Conservation (phyloP, 2,329 filamentous ascomycete species). For the Chaetoscypha palmicola region DNA sequence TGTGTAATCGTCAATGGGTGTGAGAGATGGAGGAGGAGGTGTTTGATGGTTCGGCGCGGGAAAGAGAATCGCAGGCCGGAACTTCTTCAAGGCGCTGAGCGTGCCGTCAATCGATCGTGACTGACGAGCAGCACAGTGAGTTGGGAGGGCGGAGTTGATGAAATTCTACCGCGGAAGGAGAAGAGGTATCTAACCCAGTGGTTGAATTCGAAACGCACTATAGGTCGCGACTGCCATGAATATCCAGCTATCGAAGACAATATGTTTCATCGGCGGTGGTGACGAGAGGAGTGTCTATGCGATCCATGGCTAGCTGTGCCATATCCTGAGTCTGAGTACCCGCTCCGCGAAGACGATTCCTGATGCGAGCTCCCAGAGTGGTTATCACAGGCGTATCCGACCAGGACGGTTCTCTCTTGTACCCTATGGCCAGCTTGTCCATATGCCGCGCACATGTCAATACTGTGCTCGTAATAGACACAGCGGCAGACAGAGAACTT, state of each 20-base stretch:
- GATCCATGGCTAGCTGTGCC: conserved; percentile 28
- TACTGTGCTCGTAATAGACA: conserved; percentile 59
- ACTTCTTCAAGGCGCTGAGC: conserved; percentile 24
- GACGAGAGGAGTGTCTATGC: conserved; percentile 22
- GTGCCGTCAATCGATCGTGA: conserved; percentile 24
- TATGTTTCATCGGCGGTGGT: conserved; percentile 30
- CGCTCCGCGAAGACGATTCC: conserved; percentile 18
- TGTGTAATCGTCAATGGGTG: conserved; percentile 7
- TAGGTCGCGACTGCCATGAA: conserved; percentile 29
- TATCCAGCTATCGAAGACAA: conserved; percentile 31
- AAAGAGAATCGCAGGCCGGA: too few species aligned
- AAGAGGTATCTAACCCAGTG: conserved; percentile 29
- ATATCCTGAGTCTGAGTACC: conserved; percentile 31
- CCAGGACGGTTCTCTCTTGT: conserved; percentile 61
- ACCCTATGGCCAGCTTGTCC: conserved; percentile 56
- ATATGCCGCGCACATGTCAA: conserved; percentile 60
- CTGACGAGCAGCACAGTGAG: conserved; percentile 29
- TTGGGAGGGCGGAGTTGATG: conserved; percentile 27
- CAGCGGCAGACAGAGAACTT: conserved; percentile 64
- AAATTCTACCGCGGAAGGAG: conserved; percentile 27
- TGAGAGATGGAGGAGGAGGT: conserved; percentile 7
- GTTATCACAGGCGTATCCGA: conserved; percentile 56
- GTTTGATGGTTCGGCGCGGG: background rate
- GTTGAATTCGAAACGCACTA: conserved; percentile 28
- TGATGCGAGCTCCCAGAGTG: conserved; percentile 34